These are phyloP conservation scores for Pichia nanzhaoensis DNA, from an alignment of 805 yeast genomes.

Conservation along the genomic window DNA sequence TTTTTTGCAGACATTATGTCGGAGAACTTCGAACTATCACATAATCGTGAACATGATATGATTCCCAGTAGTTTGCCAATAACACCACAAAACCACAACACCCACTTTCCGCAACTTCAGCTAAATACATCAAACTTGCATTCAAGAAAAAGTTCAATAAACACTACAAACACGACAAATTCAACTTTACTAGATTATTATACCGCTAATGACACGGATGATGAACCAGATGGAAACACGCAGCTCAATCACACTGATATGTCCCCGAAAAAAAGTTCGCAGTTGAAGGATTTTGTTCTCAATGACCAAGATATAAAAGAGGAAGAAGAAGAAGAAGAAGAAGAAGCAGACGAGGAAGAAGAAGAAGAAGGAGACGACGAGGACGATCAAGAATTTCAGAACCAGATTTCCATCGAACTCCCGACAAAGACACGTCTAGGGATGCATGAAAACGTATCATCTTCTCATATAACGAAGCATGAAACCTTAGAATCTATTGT, in stretches of 20 bases:
- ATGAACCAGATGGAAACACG: neutral
- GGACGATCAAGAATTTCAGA: neutral
- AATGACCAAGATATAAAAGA: neutral
- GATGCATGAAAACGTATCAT: neutral
- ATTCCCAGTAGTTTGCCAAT: neutral
- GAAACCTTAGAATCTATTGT: neutral
- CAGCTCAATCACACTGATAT: neutral
- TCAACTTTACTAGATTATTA: constrained; percentile 8
- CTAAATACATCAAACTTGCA: neutral
- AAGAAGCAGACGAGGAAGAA: too few relatives aligned
- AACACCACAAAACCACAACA: neutral
- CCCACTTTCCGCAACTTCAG: neutral
- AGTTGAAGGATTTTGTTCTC: neutral
- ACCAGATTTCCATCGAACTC: neutral
- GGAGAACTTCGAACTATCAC: too few relatives aligned
- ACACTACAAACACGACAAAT: constrained; percentile 1
- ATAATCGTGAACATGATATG: neutral
- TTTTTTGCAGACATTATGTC: too few relatives aligned
- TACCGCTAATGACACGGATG: constrained; percentile 2
- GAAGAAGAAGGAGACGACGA: neutral
- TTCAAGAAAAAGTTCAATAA: constrained; percentile 3
- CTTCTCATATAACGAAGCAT: constrained; percentile 1
- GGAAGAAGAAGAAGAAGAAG: neutral
- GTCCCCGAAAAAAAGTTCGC: constrained; percentile 3
- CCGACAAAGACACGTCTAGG: neutral